Evolutionary conservation across 1,139 yeast species (phyloP).

Genomic region (Entelexis sorbosivorans): DNA sequence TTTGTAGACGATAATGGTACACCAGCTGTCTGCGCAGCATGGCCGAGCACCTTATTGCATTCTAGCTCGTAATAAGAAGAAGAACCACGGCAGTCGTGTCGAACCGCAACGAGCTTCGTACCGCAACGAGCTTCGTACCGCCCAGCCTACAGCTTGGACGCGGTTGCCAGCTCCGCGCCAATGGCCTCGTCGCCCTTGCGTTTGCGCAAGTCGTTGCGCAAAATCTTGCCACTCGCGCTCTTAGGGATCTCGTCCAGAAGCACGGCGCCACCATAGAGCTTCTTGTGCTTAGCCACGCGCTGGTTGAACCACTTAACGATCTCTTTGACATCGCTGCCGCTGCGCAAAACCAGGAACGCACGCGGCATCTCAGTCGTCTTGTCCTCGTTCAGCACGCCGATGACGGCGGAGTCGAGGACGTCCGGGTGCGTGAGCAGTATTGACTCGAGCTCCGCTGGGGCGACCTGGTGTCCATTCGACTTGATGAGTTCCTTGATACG

Average conservation of each 20-base stretch:
- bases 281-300: constrained; percentile 33
- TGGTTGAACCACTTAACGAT: constrained; percentile 30
- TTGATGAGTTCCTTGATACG: constrained; percentile 73
- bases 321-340: constrained; percentile 23
- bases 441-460: constrained; percentile 71
- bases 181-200: constrained; percentile 22
- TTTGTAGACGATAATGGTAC: too few species aligned
- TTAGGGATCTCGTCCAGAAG: constrained; percentile 32
- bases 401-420: constrained; percentile 32
- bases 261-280: constrained; percentile 35
- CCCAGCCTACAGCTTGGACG: background rate
- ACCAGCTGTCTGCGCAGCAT: too few species aligned
- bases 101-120: too few species aligned
- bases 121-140: too few species aligned
- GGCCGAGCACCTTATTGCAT: too few species aligned
- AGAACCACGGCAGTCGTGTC: too few species aligned
- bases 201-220: constrained; percentile 29
- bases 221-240: constrained; percentile 34
- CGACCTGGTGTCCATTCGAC: constrained; percentile 72
- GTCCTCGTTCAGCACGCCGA: constrained; percentile 28
- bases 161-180: background rate
- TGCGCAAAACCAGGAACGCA: constrained; percentile 29
- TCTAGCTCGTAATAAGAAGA: too few species aligned
- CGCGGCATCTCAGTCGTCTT: constrained; percentile 33
- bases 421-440: constrained; percentile 40